Evolutionary conservation across 176 grass and related monocot genomes (phyloP).

Genomic region (barley (Hordeum vulgare)): MorexV3_pseudomolecules_assembly NC_058523.1:17788835-17789334

Average conservation of each 20-base stretch:
- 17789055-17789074: neutral
- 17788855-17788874: constrained; percentile 84
- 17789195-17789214: constrained; percentile 60
- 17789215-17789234: constrained; percentile 61
- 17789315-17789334: neutral
- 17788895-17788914: constrained; percentile 5
- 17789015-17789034: neutral
- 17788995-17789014: neutral
- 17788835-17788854: constrained; percentile 97
- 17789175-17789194: constrained; percentile 67
- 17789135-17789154: constrained; percentile 79
- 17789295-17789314: neutral
- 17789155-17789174: constrained; percentile 96
- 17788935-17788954: neutral
- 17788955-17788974: neutral
- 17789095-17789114: constrained; percentile 24
- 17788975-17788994: neutral
- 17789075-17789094: neutral
- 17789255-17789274: constrained; percentile 86
- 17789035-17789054: neutral
- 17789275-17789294: constrained; percentile 42
- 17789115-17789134: constrained; percentile 96
- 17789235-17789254: constrained; percentile 61
- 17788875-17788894: neutral
- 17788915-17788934: neutral